Base-by-base conservation (phyloP, 371 early-diverging fungal genomes). In the Mortierella sp. region DNA sequence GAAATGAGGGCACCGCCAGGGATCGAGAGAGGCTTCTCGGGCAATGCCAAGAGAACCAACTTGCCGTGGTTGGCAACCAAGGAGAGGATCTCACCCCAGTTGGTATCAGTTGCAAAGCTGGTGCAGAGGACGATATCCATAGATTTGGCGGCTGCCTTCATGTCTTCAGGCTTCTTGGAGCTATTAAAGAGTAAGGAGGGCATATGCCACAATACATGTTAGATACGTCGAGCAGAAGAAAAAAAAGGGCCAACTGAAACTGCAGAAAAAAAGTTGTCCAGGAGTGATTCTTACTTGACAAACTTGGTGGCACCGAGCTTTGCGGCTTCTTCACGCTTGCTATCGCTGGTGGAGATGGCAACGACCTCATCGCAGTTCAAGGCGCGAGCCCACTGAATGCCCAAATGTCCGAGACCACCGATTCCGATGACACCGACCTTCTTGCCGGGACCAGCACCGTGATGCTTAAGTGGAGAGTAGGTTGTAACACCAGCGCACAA, bases 401-500 rank as follows among this genome's bases (percentile, higher is more conserved):
- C 91, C 76, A 94, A 84, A 52, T 95, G 95, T 55, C 92, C 91
- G 24, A 93, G 83, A 58, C 94, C 92, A 47, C 93, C 96, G 57
- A 94, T 90, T 9, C 91, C 92, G 68, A 93, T 83, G 18, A 94
- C 73, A 40, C 93, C 93, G 55, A 94, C 94, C 16, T 72, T 74
- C 62, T 84, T 74, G 62, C 90, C 90, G 0, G 84, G 86, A 14
- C 87, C 85, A 70, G 90, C 85, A 57, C 81, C 70, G 66, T 78
- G 60, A 24, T 85, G 74, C 64, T 84, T 84, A 66, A 94, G 73
- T 22, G 94, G 93, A 47, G 87, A 70, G 77, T 85, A 94, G 2
- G 89, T 87, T 12, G 95, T 94, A 49, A 90, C 73, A 61, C 94
- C 94, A 35, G 94, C 95, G 83, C 95, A 95, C 39, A 93, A 70